Conservation (phyloP, 2,329 filamentous ascomycete genomes). For the Fusarium irregulare region DNA sequence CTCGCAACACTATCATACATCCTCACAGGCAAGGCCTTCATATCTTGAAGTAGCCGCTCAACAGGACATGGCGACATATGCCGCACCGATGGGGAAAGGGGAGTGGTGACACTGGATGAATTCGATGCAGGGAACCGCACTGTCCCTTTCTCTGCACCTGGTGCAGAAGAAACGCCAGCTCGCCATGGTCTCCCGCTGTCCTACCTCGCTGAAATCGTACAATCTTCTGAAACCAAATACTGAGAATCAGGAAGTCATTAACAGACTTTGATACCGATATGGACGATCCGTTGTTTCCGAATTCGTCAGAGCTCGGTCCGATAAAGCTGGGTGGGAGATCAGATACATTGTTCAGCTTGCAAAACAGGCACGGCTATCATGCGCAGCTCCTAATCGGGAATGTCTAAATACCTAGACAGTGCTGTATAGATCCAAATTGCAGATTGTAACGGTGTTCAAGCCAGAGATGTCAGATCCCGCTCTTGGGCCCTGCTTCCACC, state of each 20-base stretch:
- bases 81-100: slow-evolving; percentile 27
- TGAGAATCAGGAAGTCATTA: slow-evolving; percentile 24
- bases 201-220: slow-evolving; percentile 44
- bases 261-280: slow-evolving; percentile 14
- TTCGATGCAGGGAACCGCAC: slow-evolving; percentile 47
- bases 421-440: slow-evolving; percentile 7
- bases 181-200: slow-evolving; percentile 46
- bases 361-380: slow-evolving; percentile 28
- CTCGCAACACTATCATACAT: not conserved
- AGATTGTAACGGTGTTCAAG: slow-evolving; percentile 36
- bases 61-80: slow-evolving; percentile 35
- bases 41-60: slow-evolving; percentile 15
- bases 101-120: slow-evolving; percentile 42
- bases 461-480: slow-evolving; percentile 15
- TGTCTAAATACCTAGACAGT: slow-evolving; percentile 24
- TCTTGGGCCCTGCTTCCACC: slow-evolving; percentile 15
- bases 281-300: slow-evolving; percentile 30
- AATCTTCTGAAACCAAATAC: slow-evolving; percentile 47
- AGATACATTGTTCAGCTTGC: slow-evolving; percentile 32
- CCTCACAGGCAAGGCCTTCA: not conserved
- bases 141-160: slow-evolving; percentile 36
- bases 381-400: slow-evolving; percentile 2
- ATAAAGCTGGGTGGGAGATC: slow-evolving; percentile 31
- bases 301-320: slow-evolving; percentile 42
- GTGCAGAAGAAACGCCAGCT: slow-evolving; percentile 42